Base-by-base conservation (phyloP, 2,329 filamentous ascomycete genomes). In the Penicillium sp. region DNA sequence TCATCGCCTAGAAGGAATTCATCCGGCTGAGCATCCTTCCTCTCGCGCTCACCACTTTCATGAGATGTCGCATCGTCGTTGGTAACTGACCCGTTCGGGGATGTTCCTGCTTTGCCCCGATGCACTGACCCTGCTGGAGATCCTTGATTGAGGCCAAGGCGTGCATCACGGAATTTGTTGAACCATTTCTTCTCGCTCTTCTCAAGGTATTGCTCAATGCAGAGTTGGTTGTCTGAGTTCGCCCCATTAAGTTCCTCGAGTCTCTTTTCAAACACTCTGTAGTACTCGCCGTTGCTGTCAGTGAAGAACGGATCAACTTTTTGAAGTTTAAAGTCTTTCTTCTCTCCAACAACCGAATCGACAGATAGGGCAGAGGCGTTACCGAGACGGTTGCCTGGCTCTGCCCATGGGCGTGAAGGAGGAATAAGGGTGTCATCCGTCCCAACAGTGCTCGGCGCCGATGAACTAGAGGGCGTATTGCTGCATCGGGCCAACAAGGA, bases 181-280 rank as follows among this genome's bases (percentile, higher is more conserved):
- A 82, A 85, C 82, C 82, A 85, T 54, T 81, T 75, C 70, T 83
- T 84, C 64, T 85, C 81, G 22, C 79, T 81, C 60, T 80, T 80
- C 53, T 78, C 75, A 12, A 85, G 69, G 61, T 79, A 85, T 35
- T 81, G 75, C 57, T 85, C 82, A 49, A 85, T 83, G 60, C 82
- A 85, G 8, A 84, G 69, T 29, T 77, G 71, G 1, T 69, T 74
- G 52, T 79, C 75, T 0, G 80, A 83, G 52, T 77, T 82, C 53
- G 75, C 72, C 8, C 77, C 79, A 40, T 70, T 77, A 15, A 85
- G 69, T 2, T 66, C 64, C 29, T 79, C 75, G 1, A 84, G 72
- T 59, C 74, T 78, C 62, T 76, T 74, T 50, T 79, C 77, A 54
- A 83, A 84, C 1, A 69, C 72, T 52, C 72, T 72, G 55, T 78